phyloP scores from a whole-genome alignment of 2,329 filamentous ascomycete species.

The Arthrobotrys sinensis region DNA sequence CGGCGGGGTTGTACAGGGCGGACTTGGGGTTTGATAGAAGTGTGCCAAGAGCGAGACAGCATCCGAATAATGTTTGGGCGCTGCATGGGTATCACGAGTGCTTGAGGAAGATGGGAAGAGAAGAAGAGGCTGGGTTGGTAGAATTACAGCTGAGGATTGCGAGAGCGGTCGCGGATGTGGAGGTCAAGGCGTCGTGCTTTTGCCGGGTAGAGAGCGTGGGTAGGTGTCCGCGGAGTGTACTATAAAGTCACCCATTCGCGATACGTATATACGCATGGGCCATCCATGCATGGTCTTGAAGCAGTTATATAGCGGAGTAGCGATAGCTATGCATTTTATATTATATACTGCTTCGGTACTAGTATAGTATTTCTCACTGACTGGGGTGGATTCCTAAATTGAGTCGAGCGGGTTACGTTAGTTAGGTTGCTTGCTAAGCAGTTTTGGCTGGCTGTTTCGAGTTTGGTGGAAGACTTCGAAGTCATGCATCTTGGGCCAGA shows the following conservation, averaged over 20 bases:
- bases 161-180: constrained; percentile 74
- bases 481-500: constrained; percentile 12
- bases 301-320: neutral
- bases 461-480: neutral
- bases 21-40: constrained; percentile 76
- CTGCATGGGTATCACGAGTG: constrained; percentile 82
- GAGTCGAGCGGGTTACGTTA: no score
- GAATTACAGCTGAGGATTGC: constrained; percentile 72
- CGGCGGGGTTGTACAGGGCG: constrained; percentile 73
- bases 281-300: no score
- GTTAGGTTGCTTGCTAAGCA: no score
- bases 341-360: no score
- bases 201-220: constrained; percentile 68
- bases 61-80: constrained; percentile 83
- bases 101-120: constrained; percentile 72
- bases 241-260: neutral
- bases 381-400: no score
- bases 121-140: constrained; percentile 70
- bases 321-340: no score
- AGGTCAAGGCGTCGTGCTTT: constrained; percentile 74
- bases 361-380: no score
- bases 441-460: constrained; percentile 2
- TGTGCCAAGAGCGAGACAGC: constrained; percentile 76
- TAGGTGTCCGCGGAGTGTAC: constrained; percentile 19
- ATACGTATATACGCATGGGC: no score